phyloP scores from a whole-genome alignment of 2,329 filamentous ascomycete species.

The Aspergillus sp. region DNA sequence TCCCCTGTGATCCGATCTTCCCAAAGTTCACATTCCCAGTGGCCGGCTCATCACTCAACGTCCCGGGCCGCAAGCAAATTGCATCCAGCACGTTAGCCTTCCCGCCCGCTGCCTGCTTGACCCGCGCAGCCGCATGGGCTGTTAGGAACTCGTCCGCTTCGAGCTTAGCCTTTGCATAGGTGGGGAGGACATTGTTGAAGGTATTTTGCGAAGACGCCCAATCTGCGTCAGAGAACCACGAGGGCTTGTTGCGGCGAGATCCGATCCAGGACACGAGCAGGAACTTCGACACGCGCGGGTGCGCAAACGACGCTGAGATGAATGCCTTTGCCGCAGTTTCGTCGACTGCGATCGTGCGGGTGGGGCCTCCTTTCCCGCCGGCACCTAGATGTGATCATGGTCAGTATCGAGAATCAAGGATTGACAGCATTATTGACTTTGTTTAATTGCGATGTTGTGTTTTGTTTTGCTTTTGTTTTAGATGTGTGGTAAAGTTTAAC shows the following conservation, averaged over 20 bases:
- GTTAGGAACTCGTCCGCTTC: constrained; percentile 58
- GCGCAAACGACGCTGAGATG: constrained; percentile 49
- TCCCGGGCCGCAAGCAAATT: constrained; percentile 54
- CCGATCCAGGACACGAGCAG: constrained; percentile 56
- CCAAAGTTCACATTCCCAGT: constrained; percentile 51
- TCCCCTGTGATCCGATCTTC: constrained; percentile 46
- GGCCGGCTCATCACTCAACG: constrained; percentile 49
- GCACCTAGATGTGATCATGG: constrained; percentile 37
- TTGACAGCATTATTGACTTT: too few species aligned
- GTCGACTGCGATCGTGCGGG: constrained; percentile 54
- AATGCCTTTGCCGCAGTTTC: constrained; percentile 57
- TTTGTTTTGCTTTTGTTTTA: neutral
- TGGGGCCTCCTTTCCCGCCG: constrained; percentile 54
- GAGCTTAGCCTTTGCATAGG: constrained; percentile 56
- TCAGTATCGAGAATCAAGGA: too few species aligned
- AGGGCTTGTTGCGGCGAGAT: constrained; percentile 48
- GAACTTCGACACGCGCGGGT: constrained; percentile 52
- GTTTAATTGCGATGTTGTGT: neutral
- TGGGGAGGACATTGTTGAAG: constrained; percentile 51
- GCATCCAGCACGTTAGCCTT: constrained; percentile 40
- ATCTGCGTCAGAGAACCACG: constrained; percentile 53
- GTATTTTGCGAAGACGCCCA: constrained; percentile 47
- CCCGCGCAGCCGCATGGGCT: constrained; percentile 41
- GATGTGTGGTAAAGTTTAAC: neutral
- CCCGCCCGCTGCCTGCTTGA: constrained; percentile 16